A percentile compares a stretch with the other conserved stretches of the same genome.
Conservation (phyloP, 441 rosid genomes). For the Syzygium syzygioides region DNA sequence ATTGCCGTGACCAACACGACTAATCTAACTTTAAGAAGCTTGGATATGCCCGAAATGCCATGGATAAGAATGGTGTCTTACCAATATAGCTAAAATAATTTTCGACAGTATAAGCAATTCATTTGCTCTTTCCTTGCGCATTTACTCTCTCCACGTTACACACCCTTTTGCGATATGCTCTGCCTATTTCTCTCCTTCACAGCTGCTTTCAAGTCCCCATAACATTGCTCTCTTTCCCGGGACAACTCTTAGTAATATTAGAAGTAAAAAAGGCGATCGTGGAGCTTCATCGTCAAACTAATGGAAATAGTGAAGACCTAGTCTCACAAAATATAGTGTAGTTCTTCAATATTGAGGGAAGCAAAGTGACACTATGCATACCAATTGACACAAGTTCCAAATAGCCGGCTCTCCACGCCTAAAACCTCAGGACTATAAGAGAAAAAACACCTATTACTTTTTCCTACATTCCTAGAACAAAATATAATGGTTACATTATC, state of each 20-base stretch:
- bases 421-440: background rate
- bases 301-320: background rate
- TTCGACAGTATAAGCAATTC: background rate
- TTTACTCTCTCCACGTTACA: background rate
- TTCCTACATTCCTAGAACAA: background rate
- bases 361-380: background rate
- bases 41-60: background rate
- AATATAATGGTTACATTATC: background rate
- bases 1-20: background rate
- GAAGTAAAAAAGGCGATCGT: background rate
- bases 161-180: background rate
- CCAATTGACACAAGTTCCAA: background rate
- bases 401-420: background rate
- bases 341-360: background rate
- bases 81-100: background rate
- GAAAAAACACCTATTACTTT: background rate
- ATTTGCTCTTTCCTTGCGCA: background rate
- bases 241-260: background rate
- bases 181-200: background rate
- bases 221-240: background rate
- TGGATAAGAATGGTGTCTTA: background rate
- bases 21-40: background rate
- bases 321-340: background rate
- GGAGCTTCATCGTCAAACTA: background rate
- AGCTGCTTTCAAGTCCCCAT: background rate